These are phyloP conservation scores for Nothopassalora personata DNA, from an alignment of 2,329 filamentous ascomycete genomes.

Conservation along the genomic window DNA sequence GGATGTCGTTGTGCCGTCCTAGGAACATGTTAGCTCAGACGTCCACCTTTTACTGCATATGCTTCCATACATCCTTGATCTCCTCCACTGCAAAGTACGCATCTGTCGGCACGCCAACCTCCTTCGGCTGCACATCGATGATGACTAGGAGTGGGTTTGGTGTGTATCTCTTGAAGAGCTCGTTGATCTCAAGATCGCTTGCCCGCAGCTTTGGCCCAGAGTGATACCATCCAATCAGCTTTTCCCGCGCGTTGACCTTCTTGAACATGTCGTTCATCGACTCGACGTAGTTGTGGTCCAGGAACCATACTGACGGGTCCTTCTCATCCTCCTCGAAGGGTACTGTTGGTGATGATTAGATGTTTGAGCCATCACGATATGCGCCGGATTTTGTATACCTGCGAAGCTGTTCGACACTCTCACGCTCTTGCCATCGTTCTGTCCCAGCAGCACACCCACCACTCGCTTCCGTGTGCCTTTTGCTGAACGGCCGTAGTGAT, in stretches of 20 bases:
- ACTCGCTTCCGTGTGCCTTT: conserved; percentile 86
- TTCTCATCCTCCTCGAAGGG: conserved; percentile 99
- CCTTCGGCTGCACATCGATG: conserved; percentile 96
- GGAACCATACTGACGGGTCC: conserved; percentile 96
- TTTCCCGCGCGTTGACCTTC: conserved; percentile 98
- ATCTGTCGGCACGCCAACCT: conserved; percentile 94
- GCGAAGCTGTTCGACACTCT: conserved; percentile 99
- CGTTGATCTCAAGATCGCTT: conserved; percentile 97
- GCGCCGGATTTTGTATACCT: conserved; percentile 49
- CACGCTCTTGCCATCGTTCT: conserved; percentile 94
- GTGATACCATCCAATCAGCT: conserved; percentile 99
- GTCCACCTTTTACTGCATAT: neutral
- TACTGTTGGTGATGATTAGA: conserved; percentile 49
- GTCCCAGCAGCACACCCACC: conserved; percentile 87
- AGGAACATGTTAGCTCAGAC: conserved; percentile 21
- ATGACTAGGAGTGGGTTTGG: conserved; percentile 95
- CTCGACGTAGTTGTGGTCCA: conserved; percentile 99
- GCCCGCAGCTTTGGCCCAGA: conserved; percentile 94
- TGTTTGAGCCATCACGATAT: neutral
- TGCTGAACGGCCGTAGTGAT: conserved; percentile 92
- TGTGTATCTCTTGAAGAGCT: conserved; percentile 98
- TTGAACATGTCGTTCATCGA: conserved; percentile 99
- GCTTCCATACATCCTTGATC: conserved; percentile 81
- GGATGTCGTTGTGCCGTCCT: conserved; percentile 95
- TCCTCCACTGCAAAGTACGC: conserved; percentile 99